Base-by-base conservation (phyloP, 2,329 filamentous ascomycete species). In the Dactylellina parvicollis region DNA sequence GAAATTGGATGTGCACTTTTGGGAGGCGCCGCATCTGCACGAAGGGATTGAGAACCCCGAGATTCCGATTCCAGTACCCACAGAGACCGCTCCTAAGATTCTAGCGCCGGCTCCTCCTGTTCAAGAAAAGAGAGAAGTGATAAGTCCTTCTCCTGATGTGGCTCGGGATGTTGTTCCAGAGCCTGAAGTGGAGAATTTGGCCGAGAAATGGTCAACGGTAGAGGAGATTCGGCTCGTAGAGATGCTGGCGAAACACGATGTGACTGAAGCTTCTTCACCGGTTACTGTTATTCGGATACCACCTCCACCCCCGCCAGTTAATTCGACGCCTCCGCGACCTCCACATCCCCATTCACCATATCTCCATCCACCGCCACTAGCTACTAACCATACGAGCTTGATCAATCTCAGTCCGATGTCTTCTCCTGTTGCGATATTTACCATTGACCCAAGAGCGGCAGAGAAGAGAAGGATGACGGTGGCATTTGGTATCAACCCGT, bases 401-500 rank as follows among this genome's bases (percentile, higher is more conserved):
- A n/a, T n/a, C n/a, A n/a, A n/a, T n/a, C n/a, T n/a, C 20, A 8
- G 46, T 36, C 10, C 44, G 22, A 3, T 20, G 38, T 28, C 36
- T 38, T 50, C 38, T 42, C 18, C 60, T n/a, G 47, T 32, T 8
- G 14, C 55, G n/a, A 36, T 54, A 4, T 73, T 73, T 24, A 50
- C 30, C 9, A 52, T 73, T 22, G 69, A 66, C 28, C 69, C 69
- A 2, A 66, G 28, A 22, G 60, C 44, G 24, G 69, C 69, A 40
- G 54, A 73, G 54, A 73, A 56, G 22, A 49, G 69, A 46, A 28
- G 69, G 9, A 73, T 66, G 69, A 73, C 60, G 4, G 54, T 73
- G 20, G 69, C 60, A 28, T 73, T 73, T 42, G 69, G 69, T n/a
- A 66, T 73, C 22, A 73, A 52, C 18, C 69, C 69, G 20, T 30